These are phyloP conservation scores for Ceratocystis destructans DNA, from an alignment of 2,329 filamentous ascomycete genomes.

Conservation along the genomic window DNA sequence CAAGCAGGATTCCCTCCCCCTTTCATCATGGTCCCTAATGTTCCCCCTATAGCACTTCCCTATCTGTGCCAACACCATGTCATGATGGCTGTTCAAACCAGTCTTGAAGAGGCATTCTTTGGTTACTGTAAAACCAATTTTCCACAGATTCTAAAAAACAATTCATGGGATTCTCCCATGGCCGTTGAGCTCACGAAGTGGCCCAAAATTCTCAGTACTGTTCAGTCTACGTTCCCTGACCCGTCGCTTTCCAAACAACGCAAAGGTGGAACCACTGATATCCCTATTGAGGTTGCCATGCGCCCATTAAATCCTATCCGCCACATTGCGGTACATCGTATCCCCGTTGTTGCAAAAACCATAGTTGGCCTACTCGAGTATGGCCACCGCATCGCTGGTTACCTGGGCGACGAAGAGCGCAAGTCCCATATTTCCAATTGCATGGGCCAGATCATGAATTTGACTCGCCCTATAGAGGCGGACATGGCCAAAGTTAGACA, in stretches of 20 bases:
- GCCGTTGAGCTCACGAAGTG: conserved; percentile 15
- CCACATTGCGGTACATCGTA: conserved; percentile 16
- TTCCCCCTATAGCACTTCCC: conserved; percentile 4
- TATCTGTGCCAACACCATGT: conserved; percentile 15
- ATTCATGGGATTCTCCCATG: conserved; percentile 12
- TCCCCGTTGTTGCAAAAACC: conserved; percentile 9
- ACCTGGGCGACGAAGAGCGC: conserved; percentile 5
- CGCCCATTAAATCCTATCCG: conserved; percentile 12
- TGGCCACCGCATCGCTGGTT: conserved; percentile 9
- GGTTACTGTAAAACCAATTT: conserved; percentile 11
- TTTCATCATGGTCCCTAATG: conserved; percentile 8
- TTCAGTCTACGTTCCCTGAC: conserved; percentile 7
- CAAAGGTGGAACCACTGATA: neutral
- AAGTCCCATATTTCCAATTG: neutral
- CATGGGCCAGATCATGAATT: neutral
- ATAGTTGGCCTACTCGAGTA: conserved; percentile 5
- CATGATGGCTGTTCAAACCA: conserved; percentile 6
- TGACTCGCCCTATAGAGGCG: neutral
- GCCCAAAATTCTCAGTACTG: conserved; percentile 5
- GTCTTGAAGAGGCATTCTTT: conserved; percentile 12
- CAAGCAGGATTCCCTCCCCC: conserved; percentile 6
- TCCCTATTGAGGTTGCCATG: conserved; percentile 7
- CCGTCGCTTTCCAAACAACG: conserved; percentile 1
- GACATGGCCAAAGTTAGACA: conserved; percentile 6
- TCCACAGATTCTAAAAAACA: neutral